Evolutionary conservation across 202 grass and related monocot genomes (phyloP), one percentile per base, ranked within the genome.

Genomic region (Panicum virgatum): DNA sequence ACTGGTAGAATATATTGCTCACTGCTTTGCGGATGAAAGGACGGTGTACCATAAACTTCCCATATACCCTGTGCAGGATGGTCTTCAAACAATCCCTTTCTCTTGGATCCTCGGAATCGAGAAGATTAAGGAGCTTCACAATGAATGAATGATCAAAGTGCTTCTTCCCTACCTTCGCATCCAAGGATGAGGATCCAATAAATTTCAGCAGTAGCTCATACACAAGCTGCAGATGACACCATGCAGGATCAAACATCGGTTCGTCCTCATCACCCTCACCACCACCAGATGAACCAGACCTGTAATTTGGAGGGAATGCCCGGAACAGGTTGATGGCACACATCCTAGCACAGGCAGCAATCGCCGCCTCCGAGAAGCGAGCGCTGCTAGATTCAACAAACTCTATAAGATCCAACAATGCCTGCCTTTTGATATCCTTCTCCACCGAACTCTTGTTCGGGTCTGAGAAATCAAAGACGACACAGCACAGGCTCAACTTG

Each of bases 61-160:
- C 91, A 75, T 97, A 97, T 57, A 97, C 89, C 85, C 62, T 88
- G 83, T 98, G 95, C 66, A 98, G 84, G 75, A 98, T 92, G 40
- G 86, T 88, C 83, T 98, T 98, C 37, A 98, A 89, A 22, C 90
- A 91, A 67, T 98, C 94, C 37, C 90, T 89, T 65, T 97, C 94
- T 68, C 94, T 91, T 59, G 92, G 94, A 60, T 97, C 94, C 88
- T 94, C 94, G 0, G 94, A 97, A 66, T 97, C 94, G 59, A 97
- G 93, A n/a, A 97, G 89, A 48, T 94, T 89, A 47, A 98, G 84
- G 60, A 98, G 86, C 60, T 75, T 83, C 47, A 93, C 81, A 19
- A 93, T 93, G 90, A 98, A 98, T 37, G 91, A 93, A 69, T 94
- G 90, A 80, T 98, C 95, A 81, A 98, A 89, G 82, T 94, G 90